phyloP scores from a whole-genome alignment of 208 protist genomes.

The Trypanosoma rangeli region DNA sequence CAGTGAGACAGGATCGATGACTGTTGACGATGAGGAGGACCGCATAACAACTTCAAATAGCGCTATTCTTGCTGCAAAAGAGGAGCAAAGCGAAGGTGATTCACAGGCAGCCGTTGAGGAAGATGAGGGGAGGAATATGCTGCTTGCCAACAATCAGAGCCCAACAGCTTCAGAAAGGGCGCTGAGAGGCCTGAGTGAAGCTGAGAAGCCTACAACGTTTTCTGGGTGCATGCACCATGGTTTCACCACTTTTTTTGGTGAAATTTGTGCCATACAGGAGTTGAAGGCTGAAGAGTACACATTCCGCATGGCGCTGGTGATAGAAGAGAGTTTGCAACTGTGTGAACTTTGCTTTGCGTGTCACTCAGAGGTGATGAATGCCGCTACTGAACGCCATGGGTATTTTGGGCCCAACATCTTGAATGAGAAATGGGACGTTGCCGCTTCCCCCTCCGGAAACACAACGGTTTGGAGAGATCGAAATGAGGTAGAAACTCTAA shows the following conservation, averaged over 20 bases:
- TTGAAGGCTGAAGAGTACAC: neutral
- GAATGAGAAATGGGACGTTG: neutral
- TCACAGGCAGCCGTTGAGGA: neutral
- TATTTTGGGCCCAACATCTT: neutral
- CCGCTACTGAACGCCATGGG: neutral
- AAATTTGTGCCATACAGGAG: neutral
- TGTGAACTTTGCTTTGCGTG: constrained; percentile 3
- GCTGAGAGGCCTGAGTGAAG: neutral
- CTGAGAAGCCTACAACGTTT: neutral
- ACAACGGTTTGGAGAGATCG: neutral
- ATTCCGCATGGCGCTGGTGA: neutral
- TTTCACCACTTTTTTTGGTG: neutral
- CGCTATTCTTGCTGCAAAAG: neutral
- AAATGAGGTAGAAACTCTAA: neutral
- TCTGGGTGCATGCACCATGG: too few relatives aligned
- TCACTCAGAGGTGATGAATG: neutral
- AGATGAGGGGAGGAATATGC: neutral
- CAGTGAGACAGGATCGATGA: neutral
- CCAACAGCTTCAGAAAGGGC: neutral
- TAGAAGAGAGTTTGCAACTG: constrained; percentile 8
- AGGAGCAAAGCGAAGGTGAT: neutral
- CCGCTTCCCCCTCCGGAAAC: neutral
- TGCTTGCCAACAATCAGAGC: neutral
- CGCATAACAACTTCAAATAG: neutral
- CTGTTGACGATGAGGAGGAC: neutral